Evolutionary conservation across 768 basidiomycete species (phyloP), one percentile per base, ranked within the genome.

Genomic region (Phaffia tasmanica): DNA sequence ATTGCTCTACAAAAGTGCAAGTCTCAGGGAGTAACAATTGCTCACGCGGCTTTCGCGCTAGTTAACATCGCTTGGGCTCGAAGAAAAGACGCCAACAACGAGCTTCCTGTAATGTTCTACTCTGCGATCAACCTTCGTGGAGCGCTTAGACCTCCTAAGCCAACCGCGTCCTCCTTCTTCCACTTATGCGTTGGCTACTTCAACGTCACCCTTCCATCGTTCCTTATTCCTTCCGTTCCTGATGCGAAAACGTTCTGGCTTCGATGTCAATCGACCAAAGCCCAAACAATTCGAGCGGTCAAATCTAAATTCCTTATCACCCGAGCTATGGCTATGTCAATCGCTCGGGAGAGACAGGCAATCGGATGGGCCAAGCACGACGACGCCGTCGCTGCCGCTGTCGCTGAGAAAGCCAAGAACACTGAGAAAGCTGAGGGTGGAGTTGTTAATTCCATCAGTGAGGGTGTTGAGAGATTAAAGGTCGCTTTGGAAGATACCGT

Each of bases 181-280:
- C 87, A 85, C 78, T 80, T 89, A 46, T 83, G 85, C n/a, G 83
- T 88, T 64, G 84, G 85, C 4, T 88, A 86, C 77, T 87, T 86
- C 80, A 89, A 89, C 75, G 80, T 92, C 70, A 77, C 89, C 64
- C 83, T 92, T 9, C 88, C 89, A 0, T 79, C 81, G 23, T 87
- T 89, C 77, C 72, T 87, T 15, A 55, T 68, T 29, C 84, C 86
- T n/a, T 64, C 68, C 48, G 55, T 70, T 54, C 29, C 73, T 29
- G 59, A 51, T 69, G 46, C 67, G 65, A 11, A 78, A 32, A 81
- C 79, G 0, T 86, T 90, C 75, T 90, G 88, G 88, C 83, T 83
- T 68, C 83, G 88, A 63, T 86, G 87, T 18, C 82, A 80, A 21
- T 75, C 77, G 47, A 86, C 86, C 18, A 87, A 87, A 73, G 75